These are phyloP conservation scores for Anthracocystis setariae DNA, from an alignment of 1,284 basidiomycete genomes.

Conservation along the genomic window DNA sequence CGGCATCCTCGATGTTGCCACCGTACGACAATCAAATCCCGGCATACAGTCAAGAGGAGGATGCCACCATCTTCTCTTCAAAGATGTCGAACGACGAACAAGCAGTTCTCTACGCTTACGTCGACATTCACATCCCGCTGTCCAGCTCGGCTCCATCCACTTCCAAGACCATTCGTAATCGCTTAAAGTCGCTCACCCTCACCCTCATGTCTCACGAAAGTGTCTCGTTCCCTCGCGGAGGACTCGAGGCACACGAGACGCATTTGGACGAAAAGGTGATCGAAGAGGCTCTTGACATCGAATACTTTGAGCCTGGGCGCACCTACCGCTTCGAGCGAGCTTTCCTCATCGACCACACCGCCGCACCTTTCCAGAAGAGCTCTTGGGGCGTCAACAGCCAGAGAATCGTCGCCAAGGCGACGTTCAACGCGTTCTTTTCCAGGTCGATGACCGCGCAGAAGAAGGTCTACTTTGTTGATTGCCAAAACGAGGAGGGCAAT, in stretches of 20 bases:
- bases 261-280: slow-evolving; percentile 21
- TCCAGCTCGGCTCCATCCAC: slow-evolving; percentile 8
- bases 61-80: slow-evolving; percentile 7
- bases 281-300: slow-evolving; percentile 17
- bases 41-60: slow-evolving; percentile 24
- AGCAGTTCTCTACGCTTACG: slow-evolving; percentile 32
- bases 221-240: slow-evolving; percentile 33
- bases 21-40: slow-evolving; percentile 13
- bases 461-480: slow-evolving; percentile 41
- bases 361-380: slow-evolving; percentile 25
- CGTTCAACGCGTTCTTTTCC: slow-evolving; percentile 17
- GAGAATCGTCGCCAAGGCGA: slow-evolving; percentile 31
- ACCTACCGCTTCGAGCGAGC: slow-evolving; percentile 30
- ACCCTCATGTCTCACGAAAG: slow-evolving; percentile 21
- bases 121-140: slow-evolving; percentile 17
- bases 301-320: slow-evolving; percentile 23
- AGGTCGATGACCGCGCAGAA: slow-evolving; percentile 23
- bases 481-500: slow-evolving; percentile 29
- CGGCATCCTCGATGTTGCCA: not conserved
- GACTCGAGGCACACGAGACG: slow-evolving; percentile 16
- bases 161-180: slow-evolving; percentile 14
- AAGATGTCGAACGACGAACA: slow-evolving; percentile 25
- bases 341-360: slow-evolving; percentile 32
- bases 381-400: slow-evolving; percentile 30
- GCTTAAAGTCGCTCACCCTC: slow-evolving; percentile 31